Conservation (phyloP, 2,329 filamentous ascomycete genomes). For the Alternaria sp. region DNA sequence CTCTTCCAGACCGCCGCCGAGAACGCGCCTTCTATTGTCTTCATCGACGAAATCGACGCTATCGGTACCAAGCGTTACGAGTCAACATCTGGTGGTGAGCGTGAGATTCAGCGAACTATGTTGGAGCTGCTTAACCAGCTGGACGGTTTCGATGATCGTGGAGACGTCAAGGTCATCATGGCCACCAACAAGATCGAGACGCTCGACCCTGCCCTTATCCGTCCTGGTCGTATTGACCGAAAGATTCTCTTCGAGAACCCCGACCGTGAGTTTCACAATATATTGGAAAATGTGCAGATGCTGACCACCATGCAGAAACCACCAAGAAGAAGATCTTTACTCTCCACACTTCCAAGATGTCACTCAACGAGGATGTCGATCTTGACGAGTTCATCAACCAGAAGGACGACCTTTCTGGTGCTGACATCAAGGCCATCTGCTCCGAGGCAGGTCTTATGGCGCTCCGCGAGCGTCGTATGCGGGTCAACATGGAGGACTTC, state of each 20-base stretch:
- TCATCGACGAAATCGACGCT: conserved; percentile 99
- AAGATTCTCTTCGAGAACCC: conserved; percentile 88
- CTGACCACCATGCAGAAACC: conserved; percentile 78
- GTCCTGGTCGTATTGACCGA: conserved; percentile 96
- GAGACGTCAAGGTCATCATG: conserved; percentile 99
- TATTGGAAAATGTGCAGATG: neutral
- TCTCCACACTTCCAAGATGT: conserved; percentile 99
- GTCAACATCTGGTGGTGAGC: conserved; percentile 93
- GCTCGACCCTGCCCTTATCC: conserved; percentile 92
- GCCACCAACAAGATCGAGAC: conserved; percentile 99
- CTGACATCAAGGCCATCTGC: conserved; percentile 99
- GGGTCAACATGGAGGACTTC: conserved; percentile 99
- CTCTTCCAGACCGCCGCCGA: conserved; percentile 96
- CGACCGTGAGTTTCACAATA: conserved; percentile 62
- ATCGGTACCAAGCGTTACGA: conserved; percentile 99
- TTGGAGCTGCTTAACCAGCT: conserved; percentile 97
- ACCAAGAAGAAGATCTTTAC: conserved; percentile 98
- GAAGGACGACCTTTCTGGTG: conserved; percentile 96
- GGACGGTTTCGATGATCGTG: conserved; percentile 97
- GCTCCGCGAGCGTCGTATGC: conserved; percentile 92
- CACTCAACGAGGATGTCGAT: conserved; percentile 93
- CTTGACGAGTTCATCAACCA: conserved; percentile 98
- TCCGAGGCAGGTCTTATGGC: conserved; percentile 96
- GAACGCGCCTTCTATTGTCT: conserved; percentile 95
- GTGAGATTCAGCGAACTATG: conserved; percentile 98